Base-by-base conservation (phyloP, 1,284 basidiomycete species). In the Cerrena zonata region DNA sequence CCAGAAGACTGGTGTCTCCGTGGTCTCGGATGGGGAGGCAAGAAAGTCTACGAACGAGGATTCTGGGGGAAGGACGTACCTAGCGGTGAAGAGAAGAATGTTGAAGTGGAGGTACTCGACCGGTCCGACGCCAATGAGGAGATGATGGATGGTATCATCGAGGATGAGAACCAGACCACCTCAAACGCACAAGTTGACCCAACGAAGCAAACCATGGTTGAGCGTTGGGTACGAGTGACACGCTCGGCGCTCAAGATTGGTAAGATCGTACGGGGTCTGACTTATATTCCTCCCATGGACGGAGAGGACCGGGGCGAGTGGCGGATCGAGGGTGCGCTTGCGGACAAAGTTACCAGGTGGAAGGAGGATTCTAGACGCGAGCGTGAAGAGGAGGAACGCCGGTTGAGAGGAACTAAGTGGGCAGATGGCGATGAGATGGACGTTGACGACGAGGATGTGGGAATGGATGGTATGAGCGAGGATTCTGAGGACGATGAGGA, bases 1-100 rank as follows among this genome's bases (percentile, higher is more conserved):
- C 82, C 90, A 0, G 96, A 99, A 66, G 96, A 99, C 65, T 97
- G 94, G 92, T 91, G 90, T 59, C 69, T 98, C 54, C 80, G 94
- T 26, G 96, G 96, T 2, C 89, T 94, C 82, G 90, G 92, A 56
- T 99, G 95, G 95, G 86, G 91, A 1, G 87, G 90, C 4, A 78
- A 91, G 54, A 81, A 84, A 51, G 84, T 96, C 1, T 96, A 88
- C 65, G 91, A 94, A 64, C 80, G 89, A 41, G 93, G 94, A 0
- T 98, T 88, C 68, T 98, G 94, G 94, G 61, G 59, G 48, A 89
- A 82, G 53, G 61, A 61, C 38, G 53, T 52, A 58, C 71, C 74
- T 11, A 76, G 76, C 12, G 77, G 77, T 12, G 84, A 80, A 56
- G 86, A 78, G 59, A 78, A 73, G 54, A 74, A 79, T 56, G 74